These are phyloP conservation scores for Xylariaceae sp. DNA, from an alignment of 2,329 filamentous ascomycete species.

Conservation along the genomic window DNA sequence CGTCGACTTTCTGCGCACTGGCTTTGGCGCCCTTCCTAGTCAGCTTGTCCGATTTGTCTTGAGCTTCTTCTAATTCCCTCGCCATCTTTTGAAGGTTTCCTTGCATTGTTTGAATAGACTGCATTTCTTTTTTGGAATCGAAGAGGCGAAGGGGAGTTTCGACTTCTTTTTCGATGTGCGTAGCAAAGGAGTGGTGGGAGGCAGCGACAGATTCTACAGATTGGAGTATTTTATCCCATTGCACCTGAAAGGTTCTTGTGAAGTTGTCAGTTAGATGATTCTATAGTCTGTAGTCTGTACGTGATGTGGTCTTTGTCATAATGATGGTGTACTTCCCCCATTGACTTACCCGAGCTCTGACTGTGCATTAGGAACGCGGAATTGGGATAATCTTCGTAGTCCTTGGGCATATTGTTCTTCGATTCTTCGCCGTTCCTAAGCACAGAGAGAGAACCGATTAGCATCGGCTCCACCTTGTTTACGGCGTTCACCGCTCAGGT, in stretches of 20 bases:
- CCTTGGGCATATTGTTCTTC: constrained; percentile 85
- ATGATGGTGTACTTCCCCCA: background rate
- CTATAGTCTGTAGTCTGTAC: background rate
- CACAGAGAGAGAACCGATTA: constrained; percentile 4
- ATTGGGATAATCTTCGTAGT: constrained; percentile 72
- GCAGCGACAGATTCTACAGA: constrained; percentile 75
- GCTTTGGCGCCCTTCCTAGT: constrained; percentile 71
- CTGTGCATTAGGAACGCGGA: constrained; percentile 66
- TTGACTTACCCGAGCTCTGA: constrained; percentile 77
- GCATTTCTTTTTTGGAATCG: constrained; percentile 66
- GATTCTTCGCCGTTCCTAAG: constrained; percentile 81
- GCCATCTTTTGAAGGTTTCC: constrained; percentile 75
- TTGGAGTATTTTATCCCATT: constrained; percentile 82
- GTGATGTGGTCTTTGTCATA: background rate
- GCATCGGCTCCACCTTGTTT: background rate
- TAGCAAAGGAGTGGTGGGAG: constrained; percentile 74
- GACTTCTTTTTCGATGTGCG: constrained; percentile 81
- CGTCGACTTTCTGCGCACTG: constrained; percentile 70
- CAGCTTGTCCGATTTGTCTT: constrained; percentile 80
- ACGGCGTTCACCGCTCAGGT: background rate
- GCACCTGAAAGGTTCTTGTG: constrained; percentile 74
- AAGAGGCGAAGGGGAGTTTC: constrained; percentile 78
- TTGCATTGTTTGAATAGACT: constrained; percentile 74
- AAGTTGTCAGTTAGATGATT: constrained; percentile 15
- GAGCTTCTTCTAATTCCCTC: constrained; percentile 76